Evolutionary conservation across 1,139 yeast species (phyloP), one percentile per base, ranked within the genome.

Genomic region (Debaryomycetaceae sp.): DNA sequence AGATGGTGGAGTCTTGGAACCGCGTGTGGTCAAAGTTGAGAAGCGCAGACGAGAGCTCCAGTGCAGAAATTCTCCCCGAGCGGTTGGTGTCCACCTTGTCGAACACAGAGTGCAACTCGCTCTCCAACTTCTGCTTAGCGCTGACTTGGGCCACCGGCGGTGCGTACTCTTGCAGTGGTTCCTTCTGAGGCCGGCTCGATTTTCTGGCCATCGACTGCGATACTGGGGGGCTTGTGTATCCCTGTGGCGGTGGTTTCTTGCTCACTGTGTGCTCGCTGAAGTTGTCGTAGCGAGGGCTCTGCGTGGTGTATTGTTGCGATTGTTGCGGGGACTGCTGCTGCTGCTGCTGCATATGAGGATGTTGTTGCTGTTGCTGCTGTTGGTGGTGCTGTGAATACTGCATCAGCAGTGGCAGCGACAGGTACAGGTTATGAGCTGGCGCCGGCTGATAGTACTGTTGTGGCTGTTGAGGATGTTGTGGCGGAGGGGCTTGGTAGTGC

Each of bases 1-100:
- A 52, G 23, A 80, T 75, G 1, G 89, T 79, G 17, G 78, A 73
- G 15, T 75, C 67, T 43, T 75, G 75, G 49, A 82, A 82, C 39
- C 72, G 65, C 2, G 86, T 69, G 43, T 74, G 72, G 44, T 78
- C 84, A 43, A 78, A 78, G 48, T 82, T 82, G 26, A 74, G 64
- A 34, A 82, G 59, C 1, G 86, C 88, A 34, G 62, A 57, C 2
- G 81, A 67, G 34, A 82, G 62, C 53, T 82, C 91, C 11, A 54
- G 53, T 29, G 76, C 77, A 2, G 79, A 70, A 26, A 82, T 64
- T 34, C 55, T 58, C 0, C 89, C 89, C 23, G 74, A 70, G 28
- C 61, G 58, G 44, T 74, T 65, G 15, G 61, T 48, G 45, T 78
- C 83, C 2, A 74, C 79, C 36, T 68, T 67, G 35, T 71, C 77